Evolutionary conservation across 108 stramenopile genomes (phyloP), one percentile per base, ranked within the genome.

Genomic region (Nitzschia inconspicua): DNA sequence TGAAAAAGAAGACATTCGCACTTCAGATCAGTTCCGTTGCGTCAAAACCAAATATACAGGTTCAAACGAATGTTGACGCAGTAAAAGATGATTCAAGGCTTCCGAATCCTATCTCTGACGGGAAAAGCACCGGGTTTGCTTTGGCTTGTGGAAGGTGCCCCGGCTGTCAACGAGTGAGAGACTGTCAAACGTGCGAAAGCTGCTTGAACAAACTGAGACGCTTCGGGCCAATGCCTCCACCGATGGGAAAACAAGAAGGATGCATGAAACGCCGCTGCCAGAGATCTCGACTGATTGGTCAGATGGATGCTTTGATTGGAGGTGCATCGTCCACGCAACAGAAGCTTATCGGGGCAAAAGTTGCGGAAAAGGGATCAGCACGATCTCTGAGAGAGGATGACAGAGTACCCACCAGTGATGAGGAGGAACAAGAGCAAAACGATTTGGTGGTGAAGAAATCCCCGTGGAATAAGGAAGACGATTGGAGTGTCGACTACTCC

Each of bases 101-200:
- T 13, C 16, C 53, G 16, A 22, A 37, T 23, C 34, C 10, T 35
- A 22, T 36, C 2, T 23, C 19, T 11, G 29, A 51, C 14, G 34
- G 28, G 34, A 6, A 13, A 14, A 30, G 4, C 25, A 30, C 11
- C 5, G 13, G 19, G 30, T 4, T 4, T 51, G 3, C 28, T 4
- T 28, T 51, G 34, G 4, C 37, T 37, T 65, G 72, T 61, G 72
- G 72, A 35, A 73, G 56, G 40, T 73, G 72, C 43, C 14, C 50
- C 37, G 72, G 68, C 8, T 70, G 68, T 25, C 28, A 25, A 42
- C 52, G 50, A 44, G 32, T 19, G 11, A 56, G 55, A 32, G 60
- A 61, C 56, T 70, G 68, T 56, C 31, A 60, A 41, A 70, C 57
- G 37, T 62, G 68, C 23, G 35, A 44, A 29, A 47, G 37, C n/a